A percentile compares a stretch with the other conserved stretches of the same genome.
phyloP scores from a whole-genome alignment of 345 rosid species.

The Ricinus communis region DNA sequence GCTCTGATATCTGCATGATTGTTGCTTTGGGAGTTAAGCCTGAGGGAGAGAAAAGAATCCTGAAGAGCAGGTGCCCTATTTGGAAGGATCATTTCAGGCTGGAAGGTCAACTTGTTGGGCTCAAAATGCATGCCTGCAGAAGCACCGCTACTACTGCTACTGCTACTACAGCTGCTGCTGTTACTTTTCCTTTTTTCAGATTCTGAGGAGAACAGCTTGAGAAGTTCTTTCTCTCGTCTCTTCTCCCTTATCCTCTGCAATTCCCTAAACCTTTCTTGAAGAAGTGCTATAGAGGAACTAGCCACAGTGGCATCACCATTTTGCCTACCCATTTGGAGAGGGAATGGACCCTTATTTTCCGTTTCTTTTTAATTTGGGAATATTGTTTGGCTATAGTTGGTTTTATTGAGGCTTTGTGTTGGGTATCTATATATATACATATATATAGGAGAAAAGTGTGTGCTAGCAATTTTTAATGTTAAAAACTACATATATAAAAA shows the following conservation, averaged over 20 bases:
- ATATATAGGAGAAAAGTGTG: conserved; percentile 19
- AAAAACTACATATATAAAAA: too few relatives aligned
- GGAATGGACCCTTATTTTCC: not conserved
- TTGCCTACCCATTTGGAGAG: conserved; percentile 48
- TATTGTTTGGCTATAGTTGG: conserved; percentile 11
- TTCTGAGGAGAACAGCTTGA: conserved; percentile 36
- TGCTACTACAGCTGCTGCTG: too few relatives aligned
- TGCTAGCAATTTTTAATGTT: not conserved
- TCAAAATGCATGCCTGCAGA: conserved; percentile 19
- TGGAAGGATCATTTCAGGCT: conserved; percentile 24
- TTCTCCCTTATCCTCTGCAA: conserved; percentile 57
- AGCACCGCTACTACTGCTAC: too few relatives aligned
- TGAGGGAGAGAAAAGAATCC: conserved; percentile 48
- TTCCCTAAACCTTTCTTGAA: conserved; percentile 65
- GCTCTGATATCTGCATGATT: conserved; percentile 21
- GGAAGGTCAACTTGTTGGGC: conserved; percentile 13
- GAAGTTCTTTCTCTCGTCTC: conserved; percentile 56
- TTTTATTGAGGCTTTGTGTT: not conserved
- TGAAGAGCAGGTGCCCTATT: conserved; percentile 25
- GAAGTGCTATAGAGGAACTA: conserved; percentile 65
- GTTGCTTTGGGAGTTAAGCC: conserved; percentile 29
- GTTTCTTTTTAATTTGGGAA: too few relatives aligned
- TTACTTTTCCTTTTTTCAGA: conserved; percentile 12
- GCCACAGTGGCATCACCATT: conserved; percentile 38
- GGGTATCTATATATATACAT: conserved; percentile 30